These are phyloP conservation scores for Penicillium sp. DNA, from an alignment of 2,329 filamentous ascomycete species.

Conservation along the genomic window DNA sequence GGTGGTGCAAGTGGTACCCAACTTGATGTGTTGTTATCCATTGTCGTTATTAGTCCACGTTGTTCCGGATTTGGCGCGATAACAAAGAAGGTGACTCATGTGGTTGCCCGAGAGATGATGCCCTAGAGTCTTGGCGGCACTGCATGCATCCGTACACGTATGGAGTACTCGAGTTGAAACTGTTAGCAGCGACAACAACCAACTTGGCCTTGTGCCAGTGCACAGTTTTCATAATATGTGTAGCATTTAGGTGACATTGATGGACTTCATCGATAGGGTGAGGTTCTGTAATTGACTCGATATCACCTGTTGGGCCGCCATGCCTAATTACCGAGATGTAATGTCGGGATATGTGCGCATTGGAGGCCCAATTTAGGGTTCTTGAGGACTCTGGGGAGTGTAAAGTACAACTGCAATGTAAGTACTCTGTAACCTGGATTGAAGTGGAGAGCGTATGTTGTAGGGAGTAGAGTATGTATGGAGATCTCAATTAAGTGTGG, in stretches of 20 bases:
- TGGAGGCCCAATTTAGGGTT: not conserved
- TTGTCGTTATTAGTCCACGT: slow-evolving; percentile 53
- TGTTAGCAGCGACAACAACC: slow-evolving; percentile 71
- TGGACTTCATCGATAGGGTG: not conserved
- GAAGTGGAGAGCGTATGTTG: not conserved
- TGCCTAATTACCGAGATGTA: slow-evolving; percentile 57
- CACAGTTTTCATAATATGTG: not conserved
- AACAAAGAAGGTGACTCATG: slow-evolving; percentile 65
- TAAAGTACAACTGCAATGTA: too few species aligned
- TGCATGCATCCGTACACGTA: slow-evolving; percentile 48
- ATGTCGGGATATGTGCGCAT: not conserved
- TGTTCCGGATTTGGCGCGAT: not conserved
- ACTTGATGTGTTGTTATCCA: slow-evolving; percentile 73
- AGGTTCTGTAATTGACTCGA: not conserved
- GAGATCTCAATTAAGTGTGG: not conserved
- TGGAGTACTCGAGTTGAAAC: slow-evolving; percentile 85
- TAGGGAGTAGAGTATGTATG: not conserved
- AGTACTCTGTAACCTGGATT: too few species aligned
- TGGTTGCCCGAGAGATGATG: slow-evolving; percentile 99
- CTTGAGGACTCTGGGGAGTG: not conserved
- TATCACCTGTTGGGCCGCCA: slow-evolving; percentile 91
- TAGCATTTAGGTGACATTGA: slow-evolving; percentile 38
- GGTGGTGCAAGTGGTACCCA: slow-evolving; percentile 94
- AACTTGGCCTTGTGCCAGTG: not conserved
- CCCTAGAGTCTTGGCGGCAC: slow-evolving; percentile 89